These are phyloP conservation scores for Trichosporon ovoides DNA, from an alignment of 1,284 basidiomycete species.

Conservation along the genomic window DNA sequence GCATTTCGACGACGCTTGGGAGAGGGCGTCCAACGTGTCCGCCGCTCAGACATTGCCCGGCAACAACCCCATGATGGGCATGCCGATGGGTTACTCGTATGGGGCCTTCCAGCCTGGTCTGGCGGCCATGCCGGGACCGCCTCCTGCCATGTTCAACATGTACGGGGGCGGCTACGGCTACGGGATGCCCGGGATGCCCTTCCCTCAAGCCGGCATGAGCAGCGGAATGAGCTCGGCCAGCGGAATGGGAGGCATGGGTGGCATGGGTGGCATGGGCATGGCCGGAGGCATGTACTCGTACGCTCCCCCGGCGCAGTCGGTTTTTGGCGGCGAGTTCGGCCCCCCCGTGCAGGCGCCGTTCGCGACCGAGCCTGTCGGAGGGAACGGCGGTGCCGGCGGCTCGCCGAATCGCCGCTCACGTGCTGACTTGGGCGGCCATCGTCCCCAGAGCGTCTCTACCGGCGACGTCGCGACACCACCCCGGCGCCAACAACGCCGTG, in stretches of 20 bases:
- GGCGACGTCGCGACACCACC: conserved; percentile 1
- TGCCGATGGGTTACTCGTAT: conserved; percentile 21
- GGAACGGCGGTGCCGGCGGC: neutral
- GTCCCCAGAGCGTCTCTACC: conserved; percentile 6
- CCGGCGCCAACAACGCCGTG: conserved; percentile 8
- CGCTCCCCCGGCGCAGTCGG: conserved; percentile 32
- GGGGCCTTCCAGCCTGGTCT: neutral
- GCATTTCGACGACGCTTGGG: conserved; percentile 45
- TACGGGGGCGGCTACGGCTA: conserved; percentile 13
- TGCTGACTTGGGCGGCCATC: neutral
- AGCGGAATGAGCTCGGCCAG: conserved; percentile 5
- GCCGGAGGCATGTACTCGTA: conserved; percentile 35
- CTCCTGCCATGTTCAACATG: conserved; percentile 5
- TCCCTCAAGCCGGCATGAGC: conserved; percentile 3
- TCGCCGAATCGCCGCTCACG: conserved; percentile 11
- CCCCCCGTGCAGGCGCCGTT: conserved; percentile 24
- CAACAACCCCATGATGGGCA: conserved; percentile 3
- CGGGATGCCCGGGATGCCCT: conserved; percentile 8
- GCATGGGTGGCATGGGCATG: conserved; percentile 12
- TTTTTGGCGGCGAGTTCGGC: conserved; percentile 43
- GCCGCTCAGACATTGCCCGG: conserved; percentile 16
- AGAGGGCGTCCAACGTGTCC: conserved; percentile 34
- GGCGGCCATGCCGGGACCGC: neutral
- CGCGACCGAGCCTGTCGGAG: neutral
- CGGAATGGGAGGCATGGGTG: conserved; percentile 8